Base-by-base conservation (phyloP, 305 asterid genomes). In the Coffea humblotiana region DNA sequence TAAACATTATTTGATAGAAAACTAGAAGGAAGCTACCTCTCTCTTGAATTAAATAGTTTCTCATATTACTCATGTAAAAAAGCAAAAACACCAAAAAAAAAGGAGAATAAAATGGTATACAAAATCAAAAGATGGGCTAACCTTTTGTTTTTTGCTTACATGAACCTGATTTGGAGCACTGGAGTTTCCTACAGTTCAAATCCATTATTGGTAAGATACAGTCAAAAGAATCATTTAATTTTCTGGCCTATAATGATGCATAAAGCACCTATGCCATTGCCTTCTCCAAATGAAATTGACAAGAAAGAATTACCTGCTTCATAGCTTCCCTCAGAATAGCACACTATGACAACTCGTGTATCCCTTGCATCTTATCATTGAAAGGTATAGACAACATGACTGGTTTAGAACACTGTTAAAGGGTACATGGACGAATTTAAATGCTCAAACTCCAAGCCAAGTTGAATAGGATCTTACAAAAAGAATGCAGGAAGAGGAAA, bases 131-230 rank as follows among this genome's bases (percentile, higher is more conserved):
- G 37, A 47, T 10, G 21, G 18, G 19, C 78, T 52, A 65, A 79
- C 82, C 82, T 63, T 79, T 52, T 19, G 13, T 73, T 66, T 79
- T 73, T 72, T 49, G 21, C 74, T 51, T 79, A 63, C 61, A 37
- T 12, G 29, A 29, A 29, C 54, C 66, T 21, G 75, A 51, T 64
- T 65, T 52, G 15, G 58, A 61, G 48, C 32, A 49, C 18, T 29
- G 75, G 11, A 65, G 69, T 47, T 47, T 73, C 78, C 83, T 80
- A 27, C 1, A 71, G 6, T 51, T 66, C 49, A 74, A 74, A 74
- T 29, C 66, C 74, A 25, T 51, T 51, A 23, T 35, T 35, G 45
- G 77, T 16, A 47, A 67, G 49, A 65, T 63, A 32, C 75, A 71
- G 21, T 40, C 7, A 8, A 29, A 25, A 40, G 1, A 23, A 56